These are phyloP conservation scores for Balamuthia mandrillaris DNA, from an alignment of 208 protist species.

Conservation along the genomic window DNA sequence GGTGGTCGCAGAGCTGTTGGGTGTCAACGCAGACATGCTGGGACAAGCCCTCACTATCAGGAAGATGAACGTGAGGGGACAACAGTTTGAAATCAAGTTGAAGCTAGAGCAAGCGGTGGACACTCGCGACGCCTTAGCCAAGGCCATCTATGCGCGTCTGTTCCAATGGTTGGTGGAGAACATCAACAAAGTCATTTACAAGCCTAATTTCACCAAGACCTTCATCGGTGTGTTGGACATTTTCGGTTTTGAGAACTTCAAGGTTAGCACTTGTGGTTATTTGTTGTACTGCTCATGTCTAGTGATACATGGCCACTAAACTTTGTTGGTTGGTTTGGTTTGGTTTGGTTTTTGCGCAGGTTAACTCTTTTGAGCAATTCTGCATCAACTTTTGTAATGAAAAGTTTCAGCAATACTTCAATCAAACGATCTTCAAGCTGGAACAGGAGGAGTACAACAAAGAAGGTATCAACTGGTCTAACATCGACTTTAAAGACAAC, in stretches of 20 bases:
- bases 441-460: conserved; percentile 70
- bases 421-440: conserved; percentile 76
- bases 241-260: conserved; percentile 88
- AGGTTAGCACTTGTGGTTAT: neutral
- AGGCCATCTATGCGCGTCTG: conserved; percentile 54
- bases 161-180: conserved; percentile 68
- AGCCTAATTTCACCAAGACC: conserved; percentile 28
- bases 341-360: neutral
- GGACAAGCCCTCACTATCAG: neutral
- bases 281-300: neutral
- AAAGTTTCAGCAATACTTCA: conserved; percentile 77
- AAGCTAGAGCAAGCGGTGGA: conserved; percentile 57
- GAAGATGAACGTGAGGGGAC: neutral
- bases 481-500: conserved; percentile 78
- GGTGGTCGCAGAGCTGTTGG: neutral
- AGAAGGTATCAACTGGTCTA: conserved; percentile 69
- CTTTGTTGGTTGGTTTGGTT: neutral
- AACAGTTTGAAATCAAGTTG: conserved; percentile 12
- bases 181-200: conserved; percentile 72
- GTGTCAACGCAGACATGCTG: neutral
- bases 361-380: conserved; percentile 76
- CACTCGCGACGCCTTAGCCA: conserved; percentile 63
- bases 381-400: conserved; percentile 81
- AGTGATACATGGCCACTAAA: neutral
- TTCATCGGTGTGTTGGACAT: conserved; percentile 84